Conservation (phyloP, 441 rosid genomes). For the Arabidopsis lyrata region DNA sequence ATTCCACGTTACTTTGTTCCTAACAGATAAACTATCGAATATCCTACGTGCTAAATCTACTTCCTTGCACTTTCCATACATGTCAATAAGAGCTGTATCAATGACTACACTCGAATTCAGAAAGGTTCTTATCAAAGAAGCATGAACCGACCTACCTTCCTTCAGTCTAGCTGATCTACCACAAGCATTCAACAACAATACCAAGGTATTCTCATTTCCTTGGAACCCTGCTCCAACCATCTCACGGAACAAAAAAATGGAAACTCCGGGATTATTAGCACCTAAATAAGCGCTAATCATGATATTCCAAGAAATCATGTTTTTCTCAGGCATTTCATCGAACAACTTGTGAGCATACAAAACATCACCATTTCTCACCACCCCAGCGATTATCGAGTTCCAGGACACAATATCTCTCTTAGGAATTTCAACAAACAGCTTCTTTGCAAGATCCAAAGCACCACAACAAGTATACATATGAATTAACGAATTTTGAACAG, state of each 20-base stretch:
- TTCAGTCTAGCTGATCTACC: conserved; percentile 58
- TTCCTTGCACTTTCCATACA: conserved; percentile 61
- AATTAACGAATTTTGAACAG: conserved; percentile 62
- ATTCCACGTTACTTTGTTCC: conserved; percentile 61
- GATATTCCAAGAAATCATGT: conserved; percentile 55
- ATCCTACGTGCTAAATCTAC: conserved; percentile 53
- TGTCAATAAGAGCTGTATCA: conserved; percentile 55
- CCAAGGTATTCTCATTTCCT: conserved; percentile 47
- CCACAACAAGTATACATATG: conserved; percentile 57
- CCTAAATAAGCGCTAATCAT: conserved; percentile 55
- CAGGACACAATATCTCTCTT: conserved; percentile 55
- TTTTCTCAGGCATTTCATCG: conserved; percentile 52
- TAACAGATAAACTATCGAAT: conserved; percentile 47
- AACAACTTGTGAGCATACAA: conserved; percentile 52
- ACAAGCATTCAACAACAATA: conserved; percentile 53
- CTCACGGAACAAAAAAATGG: conserved; percentile 55
- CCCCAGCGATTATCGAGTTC: conserved; percentile 47
- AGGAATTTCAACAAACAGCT: conserved; percentile 55
- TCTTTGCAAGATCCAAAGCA: conserved; percentile 45
- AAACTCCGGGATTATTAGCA: conserved; percentile 57
- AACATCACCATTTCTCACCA: conserved; percentile 43
- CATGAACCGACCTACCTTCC: conserved; percentile 69
- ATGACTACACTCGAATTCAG: conserved; percentile 43
- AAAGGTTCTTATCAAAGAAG: conserved; percentile 45
- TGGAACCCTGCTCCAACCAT: conserved; percentile 48